A percentile compares a stretch with the other conserved stretches of the same genome.
These are phyloP conservation scores for Flaveria floridana DNA, from an alignment of 140 eudicot genomes.

Conservation along the genomic window DNA sequence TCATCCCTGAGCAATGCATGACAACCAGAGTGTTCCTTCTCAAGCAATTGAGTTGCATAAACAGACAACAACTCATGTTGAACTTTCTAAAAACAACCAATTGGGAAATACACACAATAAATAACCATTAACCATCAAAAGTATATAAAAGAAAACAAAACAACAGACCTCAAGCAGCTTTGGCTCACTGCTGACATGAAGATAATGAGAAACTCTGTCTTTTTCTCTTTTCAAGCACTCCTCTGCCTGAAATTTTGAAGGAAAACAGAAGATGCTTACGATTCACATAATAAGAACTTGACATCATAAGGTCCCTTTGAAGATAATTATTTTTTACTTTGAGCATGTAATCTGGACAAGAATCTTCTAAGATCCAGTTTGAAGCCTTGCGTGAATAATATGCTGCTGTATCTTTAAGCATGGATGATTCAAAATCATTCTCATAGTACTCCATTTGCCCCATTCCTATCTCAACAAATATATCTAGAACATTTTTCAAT, in stretches of 20 bases:
- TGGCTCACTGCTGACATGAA: slow-evolving; percentile 80
- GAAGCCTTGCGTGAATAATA: slow-evolving; percentile 96
- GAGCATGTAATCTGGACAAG: slow-evolving; percentile 90
- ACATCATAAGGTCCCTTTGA: slow-evolving; percentile 12
- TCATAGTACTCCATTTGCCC: slow-evolving; percentile 86
- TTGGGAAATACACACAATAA: background rate
- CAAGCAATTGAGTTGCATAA: slow-evolving; percentile 78
- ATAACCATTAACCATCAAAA: slow-evolving; percentile 9
- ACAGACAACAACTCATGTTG: slow-evolving; percentile 60
- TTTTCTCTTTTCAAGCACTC: slow-evolving; percentile 89
- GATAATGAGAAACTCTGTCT: slow-evolving; percentile 87
- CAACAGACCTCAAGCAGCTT: slow-evolving; percentile 86
- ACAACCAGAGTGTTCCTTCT: slow-evolving; percentile 95
- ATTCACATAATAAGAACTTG: background rate
- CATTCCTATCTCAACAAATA: slow-evolving; percentile 97
- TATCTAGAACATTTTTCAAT: slow-evolving; percentile 86
- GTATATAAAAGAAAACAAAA: background rate
- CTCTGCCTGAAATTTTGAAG: slow-evolving; percentile 58
- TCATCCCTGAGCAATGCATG: slow-evolving; percentile 93
- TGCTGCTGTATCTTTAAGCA: slow-evolving; percentile 77
- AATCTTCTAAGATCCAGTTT: slow-evolving; percentile 88
- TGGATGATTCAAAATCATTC: slow-evolving; percentile 76
- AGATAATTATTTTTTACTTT: slow-evolving; percentile 40
- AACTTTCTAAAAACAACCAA: slow-evolving; percentile 21
- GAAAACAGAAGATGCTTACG: slow-evolving; percentile 6